A percentile compares a stretch with the other conserved stretches of the same genome.
Evolutionary conservation across 2,329 filamentous ascomycete genomes (phyloP).

Genomic region (Rhynchosporium agropyri): DNA sequence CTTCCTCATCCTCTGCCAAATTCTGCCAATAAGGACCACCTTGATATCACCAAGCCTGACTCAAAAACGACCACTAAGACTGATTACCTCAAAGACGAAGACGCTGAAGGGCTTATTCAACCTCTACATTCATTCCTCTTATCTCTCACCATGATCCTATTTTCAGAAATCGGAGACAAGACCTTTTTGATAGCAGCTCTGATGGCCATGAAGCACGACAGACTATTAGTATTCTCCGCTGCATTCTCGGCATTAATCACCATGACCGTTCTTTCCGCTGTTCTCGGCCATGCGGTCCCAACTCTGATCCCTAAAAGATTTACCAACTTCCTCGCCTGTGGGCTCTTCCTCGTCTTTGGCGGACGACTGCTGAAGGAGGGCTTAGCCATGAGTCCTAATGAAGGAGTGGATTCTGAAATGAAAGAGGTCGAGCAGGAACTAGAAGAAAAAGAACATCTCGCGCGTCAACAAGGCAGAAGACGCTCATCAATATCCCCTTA

Average conservation of each 20-base stretch:
- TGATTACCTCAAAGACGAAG: constrained; percentile 47
- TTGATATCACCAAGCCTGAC: constrained; percentile 53
- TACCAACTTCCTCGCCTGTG: constrained; percentile 83
- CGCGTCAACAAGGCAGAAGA: constrained; percentile 65
- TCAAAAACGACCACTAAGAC: constrained; percentile 44
- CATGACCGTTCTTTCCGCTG: constrained; percentile 93
- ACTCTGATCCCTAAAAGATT: constrained; percentile 87
- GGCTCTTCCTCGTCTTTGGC: constrained; percentile 88
- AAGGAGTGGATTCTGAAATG: constrained; percentile 96
- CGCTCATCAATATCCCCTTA: constrained; percentile 74
- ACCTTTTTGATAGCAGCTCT: constrained; percentile 95
- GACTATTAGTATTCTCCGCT: constrained; percentile 89
- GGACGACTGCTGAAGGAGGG: constrained; percentile 83
- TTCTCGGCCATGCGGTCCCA: constrained; percentile 90
- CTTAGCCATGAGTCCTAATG: constrained; percentile 82
- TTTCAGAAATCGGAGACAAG: constrained; percentile 97
- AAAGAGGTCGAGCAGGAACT: constrained; percentile 93
- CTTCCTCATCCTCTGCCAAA: constrained; percentile 70
- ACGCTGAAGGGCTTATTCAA: constrained; percentile 66
- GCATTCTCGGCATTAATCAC: constrained; percentile 88
- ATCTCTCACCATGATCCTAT: constrained; percentile 94
- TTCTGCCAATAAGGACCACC: constrained; percentile 65
- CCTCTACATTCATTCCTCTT: constrained; percentile 87
- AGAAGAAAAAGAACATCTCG: constrained; percentile 85
- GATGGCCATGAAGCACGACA: constrained; percentile 98